phyloP scores from a whole-genome alignment of 208 protist species.

The Blastocrithidia nonstop region DNA sequence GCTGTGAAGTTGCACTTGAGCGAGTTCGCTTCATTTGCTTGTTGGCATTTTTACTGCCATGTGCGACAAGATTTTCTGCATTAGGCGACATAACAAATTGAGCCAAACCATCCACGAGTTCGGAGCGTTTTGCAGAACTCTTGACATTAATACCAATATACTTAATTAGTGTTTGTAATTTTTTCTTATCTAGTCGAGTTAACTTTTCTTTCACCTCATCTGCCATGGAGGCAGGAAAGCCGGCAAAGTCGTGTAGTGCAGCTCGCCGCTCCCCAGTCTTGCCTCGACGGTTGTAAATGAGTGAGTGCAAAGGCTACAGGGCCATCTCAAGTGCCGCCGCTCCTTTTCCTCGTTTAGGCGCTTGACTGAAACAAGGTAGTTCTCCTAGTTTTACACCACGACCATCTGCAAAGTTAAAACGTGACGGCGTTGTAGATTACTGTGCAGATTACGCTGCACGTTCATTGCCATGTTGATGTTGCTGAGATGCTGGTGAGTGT shows the following conservation, averaged over 20 bases:
- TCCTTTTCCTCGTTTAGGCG: slow-evolving; percentile 12
- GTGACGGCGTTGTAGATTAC: slow-evolving; percentile 13
- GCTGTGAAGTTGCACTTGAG: too few relatives aligned
- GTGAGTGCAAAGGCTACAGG: slow-evolving; percentile 52
- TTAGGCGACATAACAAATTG: too few relatives aligned
- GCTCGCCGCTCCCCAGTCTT: slow-evolving; percentile 17
- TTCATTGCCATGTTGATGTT: too few relatives aligned
- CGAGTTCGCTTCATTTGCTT: too few relatives aligned
- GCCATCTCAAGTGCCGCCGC: slow-evolving; percentile 21
- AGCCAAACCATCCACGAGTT: slow-evolving; percentile 19
- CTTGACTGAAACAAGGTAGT: slow-evolving; percentile 26
- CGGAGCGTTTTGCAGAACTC: slow-evolving; percentile 6
- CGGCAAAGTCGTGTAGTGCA: slow-evolving; percentile 39
- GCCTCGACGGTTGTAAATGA: slow-evolving; percentile 50
- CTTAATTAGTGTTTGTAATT: slow-evolving; percentile 30
- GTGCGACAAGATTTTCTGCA: too few relatives aligned
- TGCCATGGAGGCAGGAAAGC: slow-evolving; percentile 24
- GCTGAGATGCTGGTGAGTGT: too few relatives aligned
- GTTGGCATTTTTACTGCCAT: too few relatives aligned
- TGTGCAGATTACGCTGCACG: too few relatives aligned
- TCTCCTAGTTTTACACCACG: slow-evolving; percentile 22
- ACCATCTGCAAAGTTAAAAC: slow-evolving; percentile 33
- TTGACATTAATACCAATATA: slow-evolving; percentile 27
- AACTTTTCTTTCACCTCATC: slow-evolving; percentile 19
- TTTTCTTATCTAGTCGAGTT: slow-evolving; percentile 25